A percentile compares a stretch with the other conserved stretches of the same genome.
Evolutionary conservation across 768 basidiomycete genomes (phyloP).

Genomic region (Suillus placidus): DNA sequence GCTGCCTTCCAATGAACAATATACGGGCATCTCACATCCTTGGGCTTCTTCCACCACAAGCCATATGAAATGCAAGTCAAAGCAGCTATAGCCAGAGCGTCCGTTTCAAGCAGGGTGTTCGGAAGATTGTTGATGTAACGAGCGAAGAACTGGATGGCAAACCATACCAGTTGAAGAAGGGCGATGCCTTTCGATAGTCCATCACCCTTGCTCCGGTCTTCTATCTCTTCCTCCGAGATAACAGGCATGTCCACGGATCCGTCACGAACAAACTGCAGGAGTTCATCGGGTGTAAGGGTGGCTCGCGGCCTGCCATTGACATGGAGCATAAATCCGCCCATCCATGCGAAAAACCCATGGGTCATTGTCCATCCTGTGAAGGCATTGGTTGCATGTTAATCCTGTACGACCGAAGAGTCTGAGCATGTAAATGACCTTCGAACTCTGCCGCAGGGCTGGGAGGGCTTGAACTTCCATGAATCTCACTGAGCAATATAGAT

Average conservation of each 20-base stretch:
- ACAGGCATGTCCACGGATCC: constrained; percentile 12
- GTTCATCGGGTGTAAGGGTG: constrained; percentile 8
- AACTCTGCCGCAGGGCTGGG: too few relatives aligned
- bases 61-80: constrained; percentile 32
- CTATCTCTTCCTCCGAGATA: constrained; percentile 22
- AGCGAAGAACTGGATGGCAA: constrained; percentile 30
- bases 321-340: constrained; percentile 31
- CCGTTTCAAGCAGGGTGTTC: constrained; percentile 36
- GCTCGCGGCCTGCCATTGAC: not conserved
- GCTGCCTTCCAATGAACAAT: not conserved
- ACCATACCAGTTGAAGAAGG: constrained; percentile 37
- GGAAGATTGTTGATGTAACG: constrained; percentile 25
- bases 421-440: not conserved
- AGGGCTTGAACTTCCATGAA: too few relatives aligned
- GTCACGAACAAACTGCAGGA: constrained; percentile 11
- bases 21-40: constrained; percentile 22
- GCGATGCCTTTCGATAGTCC: constrained; percentile 33
- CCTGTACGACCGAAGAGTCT: not conserved
- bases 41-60: constrained; percentile 42
- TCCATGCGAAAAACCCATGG: constrained; percentile 28
- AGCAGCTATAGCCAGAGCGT: constrained; percentile 32
- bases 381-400: not conserved
- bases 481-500: too few relatives aligned
- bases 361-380: constrained; percentile 20
- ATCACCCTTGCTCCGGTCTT: constrained; percentile 38